Evolutionary conservation across 1,284 basidiomycete genomes (phyloP).

Genomic region (Ganoderma multipileum): DNA sequence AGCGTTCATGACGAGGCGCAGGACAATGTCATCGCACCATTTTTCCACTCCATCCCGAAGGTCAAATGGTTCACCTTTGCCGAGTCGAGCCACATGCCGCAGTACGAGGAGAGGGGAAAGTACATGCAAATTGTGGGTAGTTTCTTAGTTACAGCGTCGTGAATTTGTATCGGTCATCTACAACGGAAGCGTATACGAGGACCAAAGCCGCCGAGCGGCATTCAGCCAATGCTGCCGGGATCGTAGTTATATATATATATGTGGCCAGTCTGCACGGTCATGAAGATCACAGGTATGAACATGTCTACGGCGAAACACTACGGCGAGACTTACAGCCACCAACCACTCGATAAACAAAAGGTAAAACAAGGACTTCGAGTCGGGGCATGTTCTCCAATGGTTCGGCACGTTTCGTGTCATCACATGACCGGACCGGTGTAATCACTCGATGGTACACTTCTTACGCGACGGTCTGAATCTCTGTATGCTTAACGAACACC

Average conservation of each 20-base stretch:
- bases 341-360: too few relatives aligned
- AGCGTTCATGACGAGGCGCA: slow-evolving; percentile 32
- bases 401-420: too few relatives aligned
- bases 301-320: too few relatives aligned
- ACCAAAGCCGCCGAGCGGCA: too few relatives aligned
- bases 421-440: not conserved
- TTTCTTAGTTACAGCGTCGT: slow-evolving; percentile 34
- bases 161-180: not conserved
- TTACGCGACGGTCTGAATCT: not conserved
- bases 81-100: slow-evolving; percentile 52
- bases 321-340: too few relatives aligned
- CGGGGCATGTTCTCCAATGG: too few relatives aligned
- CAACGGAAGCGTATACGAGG: not conserved
- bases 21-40: slow-evolving; percentile 28
- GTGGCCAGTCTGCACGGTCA: too few relatives aligned
- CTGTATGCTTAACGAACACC: slow-evolving; percentile 28
- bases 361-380: too few relatives aligned
- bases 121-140: slow-evolving; percentile 48
- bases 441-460: too few relatives aligned
- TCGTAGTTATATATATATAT: too few relatives aligned
- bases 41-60: slow-evolving; percentile 21
- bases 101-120: slow-evolving; percentile 53
- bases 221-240: too few relatives aligned
- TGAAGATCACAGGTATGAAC: too few relatives aligned
- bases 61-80: slow-evolving; percentile 58